These are phyloP conservation scores for Backusella circina DNA, from an alignment of 192 early-diverging fungal genomes.

Conservation along the genomic window DNA sequence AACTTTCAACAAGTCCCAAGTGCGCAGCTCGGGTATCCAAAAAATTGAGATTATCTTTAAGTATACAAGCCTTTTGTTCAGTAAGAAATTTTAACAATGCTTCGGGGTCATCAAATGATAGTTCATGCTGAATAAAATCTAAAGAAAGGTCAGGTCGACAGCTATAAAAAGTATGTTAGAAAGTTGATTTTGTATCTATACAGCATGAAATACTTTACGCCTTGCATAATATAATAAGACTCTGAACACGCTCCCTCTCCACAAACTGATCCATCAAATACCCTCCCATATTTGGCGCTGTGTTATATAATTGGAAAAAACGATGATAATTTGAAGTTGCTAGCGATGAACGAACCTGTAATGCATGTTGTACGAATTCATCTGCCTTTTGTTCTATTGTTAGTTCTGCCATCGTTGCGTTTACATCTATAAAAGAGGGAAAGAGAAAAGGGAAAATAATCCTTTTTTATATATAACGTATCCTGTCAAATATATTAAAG, in stretches of 20 bases:
- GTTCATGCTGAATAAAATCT: slow-evolving; percentile 54
- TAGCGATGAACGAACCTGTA: slow-evolving; percentile 77
- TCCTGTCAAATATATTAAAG: background rate
- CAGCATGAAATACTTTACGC: slow-evolving; percentile 48
- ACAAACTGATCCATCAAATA: slow-evolving; percentile 94
- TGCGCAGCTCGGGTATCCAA: slow-evolving; percentile 61
- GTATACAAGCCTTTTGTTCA: slow-evolving; percentile 32
- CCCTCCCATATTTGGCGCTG: slow-evolving; percentile 80
- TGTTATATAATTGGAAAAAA: slow-evolving; percentile 77
- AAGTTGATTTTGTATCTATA: background rate
- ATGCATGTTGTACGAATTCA: slow-evolving; percentile 72
- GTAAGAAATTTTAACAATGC: slow-evolving; percentile 52
- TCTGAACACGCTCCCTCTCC: slow-evolving; percentile 78
- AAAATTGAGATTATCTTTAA: slow-evolving; percentile 26
- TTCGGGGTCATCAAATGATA: slow-evolving; percentile 58
- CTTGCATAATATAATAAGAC: slow-evolving; percentile 72
- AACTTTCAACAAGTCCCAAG: slow-evolving; percentile 43
- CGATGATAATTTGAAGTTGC: slow-evolving; percentile 82
- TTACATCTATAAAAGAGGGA: slow-evolving; percentile 60
- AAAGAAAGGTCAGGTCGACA: slow-evolving; percentile 59
- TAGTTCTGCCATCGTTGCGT: slow-evolving; percentile 69
- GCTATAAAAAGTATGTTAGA: slow-evolving; percentile 18
- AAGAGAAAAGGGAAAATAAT: background rate
- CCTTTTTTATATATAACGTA: background rate
- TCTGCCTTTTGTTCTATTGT: slow-evolving; percentile 62